Conservation (phyloP, 2,329 filamentous ascomycete species). For the Diaporthe sp. region DNA sequence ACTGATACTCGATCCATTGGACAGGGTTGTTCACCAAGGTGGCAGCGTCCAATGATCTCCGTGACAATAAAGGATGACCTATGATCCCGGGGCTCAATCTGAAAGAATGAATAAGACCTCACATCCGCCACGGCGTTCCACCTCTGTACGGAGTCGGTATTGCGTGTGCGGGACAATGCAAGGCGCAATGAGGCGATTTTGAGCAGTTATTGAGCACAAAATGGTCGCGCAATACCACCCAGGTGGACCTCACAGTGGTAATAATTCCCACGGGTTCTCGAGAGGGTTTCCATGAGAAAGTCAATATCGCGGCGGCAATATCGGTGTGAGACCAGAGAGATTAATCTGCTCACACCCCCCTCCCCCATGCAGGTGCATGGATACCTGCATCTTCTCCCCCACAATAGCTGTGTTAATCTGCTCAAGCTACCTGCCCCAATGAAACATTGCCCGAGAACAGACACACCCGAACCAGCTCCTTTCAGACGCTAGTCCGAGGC, state of each 20-base stretch:
- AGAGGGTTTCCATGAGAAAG: not conserved
- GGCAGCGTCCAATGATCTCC: too few species aligned
- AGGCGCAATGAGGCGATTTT: not conserved
- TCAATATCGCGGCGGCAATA: not conserved
- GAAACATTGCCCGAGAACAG: conserved; percentile 2
- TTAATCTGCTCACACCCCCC: conserved; percentile 29
- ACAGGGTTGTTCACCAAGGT: too few species aligned
- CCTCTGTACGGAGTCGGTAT: not conserved
- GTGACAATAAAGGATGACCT: not conserved
- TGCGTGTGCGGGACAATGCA: not conserved
- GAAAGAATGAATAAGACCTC: not conserved
- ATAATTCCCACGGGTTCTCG: not conserved
- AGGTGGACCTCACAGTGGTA: not conserved
- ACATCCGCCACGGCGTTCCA: not conserved
- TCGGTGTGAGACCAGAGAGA: not conserved
- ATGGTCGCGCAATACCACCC: not conserved
- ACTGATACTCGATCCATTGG: too few species aligned
- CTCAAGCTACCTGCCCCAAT: conserved; percentile 5
- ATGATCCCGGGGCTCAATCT: not conserved
- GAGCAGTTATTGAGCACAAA: conserved; percentile 29
- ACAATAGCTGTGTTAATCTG: conserved; percentile 5
- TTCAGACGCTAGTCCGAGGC: not conserved
- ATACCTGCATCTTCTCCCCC: not conserved
- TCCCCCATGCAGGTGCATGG: conserved; percentile 15
- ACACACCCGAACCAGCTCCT: not conserved